Evolutionary conservation across 208 protist species (phyloP).

Genomic region (Trypanosomatidae sp.): DNA sequence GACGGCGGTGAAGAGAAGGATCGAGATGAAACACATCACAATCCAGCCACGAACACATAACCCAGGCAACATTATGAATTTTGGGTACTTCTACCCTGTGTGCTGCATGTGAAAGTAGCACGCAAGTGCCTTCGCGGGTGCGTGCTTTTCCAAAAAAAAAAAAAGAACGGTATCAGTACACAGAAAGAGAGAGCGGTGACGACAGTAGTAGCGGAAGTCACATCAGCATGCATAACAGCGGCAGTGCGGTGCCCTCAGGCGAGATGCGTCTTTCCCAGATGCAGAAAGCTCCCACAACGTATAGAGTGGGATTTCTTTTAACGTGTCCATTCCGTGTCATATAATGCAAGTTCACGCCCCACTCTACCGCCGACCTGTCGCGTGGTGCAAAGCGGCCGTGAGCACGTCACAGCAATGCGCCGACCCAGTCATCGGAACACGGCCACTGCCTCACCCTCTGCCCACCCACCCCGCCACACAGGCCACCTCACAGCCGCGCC

Average conservation of each 20-base stretch:
- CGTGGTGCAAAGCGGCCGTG: not conserved
- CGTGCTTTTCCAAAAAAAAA: not conserved
- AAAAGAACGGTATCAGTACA: not conserved
- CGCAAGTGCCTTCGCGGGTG: not conserved
- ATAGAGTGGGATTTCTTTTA: not conserved
- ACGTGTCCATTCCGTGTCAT: not conserved
- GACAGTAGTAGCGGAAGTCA: not conserved
- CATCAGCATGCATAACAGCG: not conserved
- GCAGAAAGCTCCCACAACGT: not conserved
- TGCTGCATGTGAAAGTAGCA: not conserved
- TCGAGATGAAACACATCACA: slow-evolving; percentile 47
- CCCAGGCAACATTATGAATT: not conserved
- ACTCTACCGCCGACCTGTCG: not conserved
- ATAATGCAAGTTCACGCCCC: not conserved
- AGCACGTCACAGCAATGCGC: not conserved
- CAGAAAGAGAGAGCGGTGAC: not conserved
- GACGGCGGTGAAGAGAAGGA: slow-evolving; percentile 47
- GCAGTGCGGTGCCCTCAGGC: not conserved
- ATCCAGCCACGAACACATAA: slow-evolving; percentile 55
- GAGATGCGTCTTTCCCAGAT: not conserved
- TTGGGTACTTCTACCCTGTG: not conserved
- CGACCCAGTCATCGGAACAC: not conserved
- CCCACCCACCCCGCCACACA: not conserved
- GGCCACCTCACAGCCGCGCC: not conserved
- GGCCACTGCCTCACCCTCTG: not conserved